phyloP scores from a whole-genome alignment of 345 rosid genomes.

The Gossypium ekmanianum region DNA sequence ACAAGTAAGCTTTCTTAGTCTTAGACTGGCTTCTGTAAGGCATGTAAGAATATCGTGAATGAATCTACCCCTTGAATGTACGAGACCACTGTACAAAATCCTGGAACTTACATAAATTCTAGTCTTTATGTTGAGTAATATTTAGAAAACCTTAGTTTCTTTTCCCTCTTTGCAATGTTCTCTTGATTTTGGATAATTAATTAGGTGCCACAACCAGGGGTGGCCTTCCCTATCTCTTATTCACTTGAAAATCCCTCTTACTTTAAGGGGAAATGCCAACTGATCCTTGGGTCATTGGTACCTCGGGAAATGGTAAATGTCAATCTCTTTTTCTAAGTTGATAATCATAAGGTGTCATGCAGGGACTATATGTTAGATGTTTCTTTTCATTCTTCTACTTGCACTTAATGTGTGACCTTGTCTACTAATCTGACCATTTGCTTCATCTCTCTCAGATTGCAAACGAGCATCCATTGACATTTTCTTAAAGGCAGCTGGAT shows the following conservation, averaged over 20 bases:
- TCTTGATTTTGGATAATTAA: conserved; percentile 9
- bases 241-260: conserved; percentile 5
- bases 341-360: background rate
- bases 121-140: background rate
- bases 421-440: conserved; percentile 6
- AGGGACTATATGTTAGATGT: background rate
- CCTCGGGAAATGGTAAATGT: background rate
- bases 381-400: background rate
- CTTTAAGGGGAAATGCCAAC: conserved; percentile 8
- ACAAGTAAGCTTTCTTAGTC: background rate
- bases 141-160: background rate
- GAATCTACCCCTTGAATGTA: background rate
- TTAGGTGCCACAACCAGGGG: conserved; percentile 6
- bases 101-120: background rate
- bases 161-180: conserved; percentile 3
- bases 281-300: background rate
- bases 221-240: background rate
- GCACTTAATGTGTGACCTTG: background rate
- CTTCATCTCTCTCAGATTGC: conserved; percentile 34
- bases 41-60: too few relatives aligned
- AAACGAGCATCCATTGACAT: conserved; percentile 55
- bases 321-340: conserved; percentile 1
- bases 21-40: background rate
- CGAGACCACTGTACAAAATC: background rate
- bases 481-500: conserved; percentile 73